Percentiles rank a stretch among this genome's conserved stretches.
Conservation (phyloP, 2,329 filamentous ascomycete genomes). For the Sphaerulina populicola region DNA sequence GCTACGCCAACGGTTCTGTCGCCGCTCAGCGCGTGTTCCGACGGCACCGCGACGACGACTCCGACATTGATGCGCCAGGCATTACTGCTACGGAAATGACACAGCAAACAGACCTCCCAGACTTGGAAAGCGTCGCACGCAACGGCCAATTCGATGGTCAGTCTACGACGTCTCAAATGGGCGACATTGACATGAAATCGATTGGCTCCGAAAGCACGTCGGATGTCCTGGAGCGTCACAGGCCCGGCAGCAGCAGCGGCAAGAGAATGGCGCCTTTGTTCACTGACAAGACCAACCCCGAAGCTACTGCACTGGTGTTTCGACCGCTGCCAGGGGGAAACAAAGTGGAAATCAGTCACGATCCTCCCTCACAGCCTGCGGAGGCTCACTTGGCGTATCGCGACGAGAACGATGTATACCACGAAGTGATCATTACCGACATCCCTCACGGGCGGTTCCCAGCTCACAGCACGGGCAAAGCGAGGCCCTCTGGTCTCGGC, state of each 20-base stretch:
- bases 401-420: constrained; percentile 17
- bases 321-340: constrained; percentile 6
- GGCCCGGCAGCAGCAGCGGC: neutral
- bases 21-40: constrained; percentile 6
- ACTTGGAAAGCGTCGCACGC: constrained; percentile 7
- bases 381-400: constrained; percentile 17
- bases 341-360: constrained; percentile 18
- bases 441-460: constrained; percentile 12
- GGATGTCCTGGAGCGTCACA: constrained; percentile 8
- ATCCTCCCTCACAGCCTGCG: constrained; percentile 16
- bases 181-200: constrained; percentile 8
- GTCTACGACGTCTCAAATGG: constrained; percentile 4
- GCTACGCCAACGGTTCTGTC: constrained; percentile 11
- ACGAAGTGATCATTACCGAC: constrained; percentile 19
- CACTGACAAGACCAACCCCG: constrained; percentile 2
- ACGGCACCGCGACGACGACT: constrained; percentile 3
- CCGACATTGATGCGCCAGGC: constrained; percentile 8
- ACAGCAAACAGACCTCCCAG: constrained; percentile 6
- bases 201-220: constrained; percentile 8
- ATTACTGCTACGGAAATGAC: constrained; percentile 10
- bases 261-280: constrained; percentile 7
- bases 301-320: constrained; percentile 11
- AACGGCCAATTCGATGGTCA: constrained; percentile 8
- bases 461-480: constrained; percentile 10
- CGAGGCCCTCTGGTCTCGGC: constrained; percentile 9